phyloP scores from a whole-genome alignment of 805 yeast species.

The Jamesozyma gamospora region DNA sequence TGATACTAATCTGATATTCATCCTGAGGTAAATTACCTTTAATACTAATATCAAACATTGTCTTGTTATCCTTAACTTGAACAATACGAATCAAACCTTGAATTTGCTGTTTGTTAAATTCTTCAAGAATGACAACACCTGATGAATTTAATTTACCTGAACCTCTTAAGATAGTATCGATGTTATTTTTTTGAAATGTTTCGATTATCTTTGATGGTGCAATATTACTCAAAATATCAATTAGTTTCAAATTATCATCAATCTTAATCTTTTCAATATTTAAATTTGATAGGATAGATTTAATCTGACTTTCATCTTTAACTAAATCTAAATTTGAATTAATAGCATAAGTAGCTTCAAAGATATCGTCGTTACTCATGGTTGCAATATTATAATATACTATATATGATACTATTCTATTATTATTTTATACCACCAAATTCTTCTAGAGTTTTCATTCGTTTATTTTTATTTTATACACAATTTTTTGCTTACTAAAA shows the following conservation, averaged over 20 bases:
- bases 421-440: too few species aligned
- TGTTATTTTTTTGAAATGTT: constrained; percentile 63
- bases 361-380: background rate
- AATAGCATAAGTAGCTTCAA: constrained; percentile 71
- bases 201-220: constrained; percentile 70
- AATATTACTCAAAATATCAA: constrained; percentile 49
- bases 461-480: too few species aligned
- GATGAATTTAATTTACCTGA: constrained; percentile 81
- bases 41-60: constrained; percentile 69
- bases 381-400: too few species aligned
- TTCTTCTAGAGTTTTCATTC: too few species aligned
- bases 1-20: constrained; percentile 56
- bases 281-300: background rate
- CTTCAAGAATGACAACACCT: constrained; percentile 82
- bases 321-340: background rate
- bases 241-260: background rate
- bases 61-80: constrained; percentile 39
- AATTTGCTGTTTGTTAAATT: constrained; percentile 33
- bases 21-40: constrained; percentile 56
- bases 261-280: background rate
- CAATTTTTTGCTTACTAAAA: too few species aligned
- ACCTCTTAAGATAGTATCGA: constrained; percentile 88
- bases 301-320: background rate
- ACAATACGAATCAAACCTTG: constrained; percentile 85
- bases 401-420: too few species aligned